Evolutionary conservation across 768 basidiomycete genomes (phyloP).

Genomic region (Leccinum disarticulatum): DNA sequence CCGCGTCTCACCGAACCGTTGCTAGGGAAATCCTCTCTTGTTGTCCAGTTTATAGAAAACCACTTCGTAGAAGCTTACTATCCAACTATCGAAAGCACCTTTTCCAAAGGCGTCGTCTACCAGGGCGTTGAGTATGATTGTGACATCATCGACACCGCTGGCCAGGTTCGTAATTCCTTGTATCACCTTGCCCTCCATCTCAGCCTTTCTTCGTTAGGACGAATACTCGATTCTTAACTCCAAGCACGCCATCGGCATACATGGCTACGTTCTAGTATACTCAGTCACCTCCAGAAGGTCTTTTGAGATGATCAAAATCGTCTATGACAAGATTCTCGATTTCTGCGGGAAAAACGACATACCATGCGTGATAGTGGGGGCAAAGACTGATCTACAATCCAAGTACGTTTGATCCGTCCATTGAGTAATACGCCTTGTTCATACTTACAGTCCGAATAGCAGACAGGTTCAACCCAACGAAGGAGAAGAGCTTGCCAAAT

Average conservation of each 20-base stretch:
- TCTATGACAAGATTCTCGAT: constrained; percentile 91
- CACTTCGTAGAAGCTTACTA: constrained; percentile 92
- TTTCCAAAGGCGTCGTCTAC: constrained; percentile 80
- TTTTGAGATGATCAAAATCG: constrained; percentile 92
- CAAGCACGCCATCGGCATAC: constrained; percentile 94
- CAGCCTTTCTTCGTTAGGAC: constrained; percentile 46
- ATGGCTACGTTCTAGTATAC: constrained; percentile 97
- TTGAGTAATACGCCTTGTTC: constrained; percentile 18
- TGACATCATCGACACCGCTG: constrained; percentile 97
- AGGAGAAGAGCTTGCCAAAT: constrained; percentile 71
- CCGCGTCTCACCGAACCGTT: constrained; percentile 19
- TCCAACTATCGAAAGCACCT: constrained; percentile 91
- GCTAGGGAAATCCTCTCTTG: constrained; percentile 92
- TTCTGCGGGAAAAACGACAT: constrained; percentile 83
- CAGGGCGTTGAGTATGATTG: constrained; percentile 92
- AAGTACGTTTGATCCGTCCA: constrained; percentile 50
- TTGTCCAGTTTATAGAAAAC: constrained; percentile 91
- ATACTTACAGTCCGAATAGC: constrained; percentile 38
- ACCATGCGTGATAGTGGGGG: constrained; percentile 92
- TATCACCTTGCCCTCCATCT: constrained; percentile 4
- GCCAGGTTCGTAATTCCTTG: constrained; percentile 63
- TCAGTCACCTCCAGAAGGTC: constrained; percentile 86
- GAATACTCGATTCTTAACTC: constrained; percentile 93
- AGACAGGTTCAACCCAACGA: constrained; percentile 78
- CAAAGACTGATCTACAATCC: constrained; percentile 80